phyloP scores from a whole-genome alignment of 2,329 filamentous ascomycete species.

The Aspergillus viridinutans region DNA sequence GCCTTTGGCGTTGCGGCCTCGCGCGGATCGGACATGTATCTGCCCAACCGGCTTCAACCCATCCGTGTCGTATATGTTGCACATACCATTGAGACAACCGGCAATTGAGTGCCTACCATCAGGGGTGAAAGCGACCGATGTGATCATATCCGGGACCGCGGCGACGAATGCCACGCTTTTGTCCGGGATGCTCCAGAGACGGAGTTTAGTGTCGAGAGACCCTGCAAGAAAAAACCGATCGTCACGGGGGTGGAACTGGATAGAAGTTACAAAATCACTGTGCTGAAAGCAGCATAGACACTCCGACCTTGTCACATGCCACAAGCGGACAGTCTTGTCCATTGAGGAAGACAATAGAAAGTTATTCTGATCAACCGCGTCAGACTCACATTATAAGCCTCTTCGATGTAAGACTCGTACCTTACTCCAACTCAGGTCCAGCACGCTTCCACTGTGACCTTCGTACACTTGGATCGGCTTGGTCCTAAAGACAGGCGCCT shows the following conservation, averaged over 20 bases:
- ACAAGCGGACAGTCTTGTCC: constrained; percentile 94
- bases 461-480: constrained; percentile 74
- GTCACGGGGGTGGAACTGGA: constrained; percentile 89
- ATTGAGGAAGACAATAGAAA: constrained; percentile 94
- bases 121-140: constrained; percentile 87
- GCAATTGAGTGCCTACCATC: constrained; percentile 88
- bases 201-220: constrained; percentile 79
- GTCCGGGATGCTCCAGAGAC: constrained; percentile 95
- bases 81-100: constrained; percentile 78
- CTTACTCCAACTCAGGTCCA: constrained; percentile 97
- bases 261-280: constrained; percentile 89
- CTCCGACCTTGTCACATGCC: constrained; percentile 81
- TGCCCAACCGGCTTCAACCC: constrained; percentile 78
- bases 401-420: constrained; percentile 27
- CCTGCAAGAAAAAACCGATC: constrained; percentile 96
- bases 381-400: constrained; percentile 2
- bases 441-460: constrained; percentile 78
- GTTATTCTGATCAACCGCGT: constrained; percentile 60
- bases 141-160: constrained; percentile 80
- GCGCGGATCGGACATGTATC: constrained; percentile 86
- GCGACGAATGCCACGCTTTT: constrained; percentile 83
- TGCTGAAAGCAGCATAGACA: constrained; percentile 93
- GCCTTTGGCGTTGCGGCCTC: constrained; percentile 90
- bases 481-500: constrained; percentile 82
- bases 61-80: constrained; percentile 89